Evolutionary conservation across 2,329 filamentous ascomycete genomes (phyloP).

Genomic region (Trichoderma cornu-damae): DNA sequence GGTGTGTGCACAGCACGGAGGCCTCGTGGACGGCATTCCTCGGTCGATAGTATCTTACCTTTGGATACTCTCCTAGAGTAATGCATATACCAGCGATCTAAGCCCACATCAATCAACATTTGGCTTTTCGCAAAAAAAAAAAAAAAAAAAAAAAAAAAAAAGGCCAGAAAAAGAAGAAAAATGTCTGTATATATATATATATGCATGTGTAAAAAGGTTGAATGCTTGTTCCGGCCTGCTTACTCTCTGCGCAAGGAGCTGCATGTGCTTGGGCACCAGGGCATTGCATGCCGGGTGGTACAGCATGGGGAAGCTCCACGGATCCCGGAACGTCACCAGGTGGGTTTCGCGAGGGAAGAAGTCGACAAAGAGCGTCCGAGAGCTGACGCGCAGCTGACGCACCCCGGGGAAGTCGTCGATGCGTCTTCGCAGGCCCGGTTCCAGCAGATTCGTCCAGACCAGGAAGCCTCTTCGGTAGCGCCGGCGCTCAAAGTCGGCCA

Average conservation of each 20-base stretch:
- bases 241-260: conserved; percentile 83
- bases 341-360: conserved; percentile 89
- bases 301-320: conserved; percentile 89
- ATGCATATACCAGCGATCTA: conserved; percentile 65
- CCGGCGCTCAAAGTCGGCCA: conserved; percentile 83
- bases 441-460: conserved; percentile 77
- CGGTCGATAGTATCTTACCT: conserved; percentile 85
- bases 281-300: conserved; percentile 88
- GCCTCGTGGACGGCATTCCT: conserved; percentile 75
- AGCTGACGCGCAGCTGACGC: conserved; percentile 70
- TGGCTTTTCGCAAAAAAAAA: too few species aligned
- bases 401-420: conserved; percentile 67
- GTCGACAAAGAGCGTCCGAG: conserved; percentile 78
- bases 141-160: too few species aligned
- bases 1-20: conserved; percentile 75
- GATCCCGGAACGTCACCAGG: conserved; percentile 84
- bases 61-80: conserved; percentile 86
- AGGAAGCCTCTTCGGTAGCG: conserved; percentile 76
- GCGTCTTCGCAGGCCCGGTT: conserved; percentile 63
- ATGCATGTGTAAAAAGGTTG: too few species aligned
- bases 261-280: conserved; percentile 76
- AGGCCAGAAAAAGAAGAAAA: too few species aligned
- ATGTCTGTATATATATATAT: too few species aligned
- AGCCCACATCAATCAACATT: neutral
- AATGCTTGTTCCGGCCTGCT: conserved; percentile 13